Evolutionary conservation across 345 rosid species (phyloP).

Genomic region (Moringa oleifera): DNA sequence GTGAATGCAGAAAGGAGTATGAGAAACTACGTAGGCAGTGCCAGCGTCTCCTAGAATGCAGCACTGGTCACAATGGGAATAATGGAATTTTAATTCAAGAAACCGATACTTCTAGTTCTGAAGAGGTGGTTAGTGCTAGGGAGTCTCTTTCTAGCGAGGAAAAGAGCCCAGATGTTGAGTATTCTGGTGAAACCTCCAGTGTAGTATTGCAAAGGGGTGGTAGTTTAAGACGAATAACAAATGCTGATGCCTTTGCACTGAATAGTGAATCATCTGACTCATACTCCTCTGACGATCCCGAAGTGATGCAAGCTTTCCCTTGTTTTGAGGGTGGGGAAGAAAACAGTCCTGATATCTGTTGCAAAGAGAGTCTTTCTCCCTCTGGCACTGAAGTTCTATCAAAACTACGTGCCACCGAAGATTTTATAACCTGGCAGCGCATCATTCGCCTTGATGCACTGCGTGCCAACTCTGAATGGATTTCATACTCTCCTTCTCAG

Average conservation of each 20-base stretch:
- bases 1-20: conserved; percentile 61
- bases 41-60: conserved; percentile 41
- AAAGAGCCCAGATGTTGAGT: conserved; percentile 42
- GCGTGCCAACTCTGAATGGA: conserved; percentile 91
- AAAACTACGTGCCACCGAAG: conserved; percentile 37
- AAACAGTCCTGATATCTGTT: conserved; percentile 23
- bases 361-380: conserved; percentile 30
- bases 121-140: conserved; percentile 67
- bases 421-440: conserved; percentile 83
- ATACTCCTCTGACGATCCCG: conserved; percentile 70
- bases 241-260: conserved; percentile 46
- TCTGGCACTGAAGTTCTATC: conserved; percentile 28
- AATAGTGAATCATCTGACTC: conserved; percentile 78
- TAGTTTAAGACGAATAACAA: conserved; percentile 37
- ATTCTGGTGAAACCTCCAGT: conserved; percentile 50
- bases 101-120: conserved; percentile 52
- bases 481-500: conserved; percentile 48
- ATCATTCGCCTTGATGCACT: conserved; percentile 96
- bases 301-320: conserved; percentile 41
- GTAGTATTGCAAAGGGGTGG: conserved; percentile 44
- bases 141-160: conserved; percentile 64
- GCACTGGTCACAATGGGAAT: conserved; percentile 21
- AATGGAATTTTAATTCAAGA: conserved; percentile 42
- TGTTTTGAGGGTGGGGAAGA: conserved; percentile 39
- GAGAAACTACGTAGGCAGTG: conserved; percentile 82